Conservation (phyloP, 768 basidiomycete genomes). For the Collybiopsis confluens region DNA sequence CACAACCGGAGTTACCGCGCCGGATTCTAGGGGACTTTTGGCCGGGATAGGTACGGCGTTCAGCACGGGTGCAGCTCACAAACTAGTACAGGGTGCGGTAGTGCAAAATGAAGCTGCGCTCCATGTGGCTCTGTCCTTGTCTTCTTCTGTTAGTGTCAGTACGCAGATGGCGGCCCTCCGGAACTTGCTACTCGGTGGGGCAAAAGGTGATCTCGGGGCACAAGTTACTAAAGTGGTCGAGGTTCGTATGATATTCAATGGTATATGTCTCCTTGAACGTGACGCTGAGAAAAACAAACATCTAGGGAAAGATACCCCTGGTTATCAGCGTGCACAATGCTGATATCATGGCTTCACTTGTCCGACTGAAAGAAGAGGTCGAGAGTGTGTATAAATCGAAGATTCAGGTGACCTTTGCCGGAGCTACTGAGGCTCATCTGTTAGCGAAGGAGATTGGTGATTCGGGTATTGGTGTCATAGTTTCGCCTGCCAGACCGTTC, state of each 20-base stretch:
- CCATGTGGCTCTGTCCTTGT: constrained; percentile 51
- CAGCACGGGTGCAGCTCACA: constrained; percentile 50
- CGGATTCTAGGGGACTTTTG: constrained; percentile 44
- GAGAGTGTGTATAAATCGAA: constrained; percentile 36
- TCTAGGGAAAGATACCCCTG: constrained; percentile 55
- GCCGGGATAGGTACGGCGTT: constrained; percentile 58
- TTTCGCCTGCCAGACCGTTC: constrained; percentile 64
- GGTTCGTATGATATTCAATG: constrained; percentile 30
- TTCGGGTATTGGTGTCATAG: constrained; percentile 67
- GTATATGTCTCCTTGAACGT: too few relatives aligned
- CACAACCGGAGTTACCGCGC: constrained; percentile 56
- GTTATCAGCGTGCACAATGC: constrained; percentile 62
- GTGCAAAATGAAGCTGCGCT: constrained; percentile 57
- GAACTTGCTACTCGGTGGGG: constrained; percentile 36
- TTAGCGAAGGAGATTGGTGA: constrained; percentile 68
- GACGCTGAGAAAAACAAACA: too few relatives aligned
- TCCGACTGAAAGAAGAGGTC: constrained; percentile 60
- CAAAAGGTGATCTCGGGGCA: constrained; percentile 34
- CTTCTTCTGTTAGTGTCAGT: constrained; percentile 48
- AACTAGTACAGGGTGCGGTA: constrained; percentile 53
- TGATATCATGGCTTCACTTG: constrained; percentile 64
- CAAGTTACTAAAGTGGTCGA: constrained; percentile 40
- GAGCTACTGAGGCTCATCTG: constrained; percentile 66
- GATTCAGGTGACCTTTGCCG: constrained; percentile 47
- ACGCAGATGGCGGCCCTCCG: constrained; percentile 65